A percentile compares a stretch with the other conserved stretches of the same genome.
Evolutionary conservation across 129 eudicot species (phyloP).

Genomic region (Deinandra increscens): DNA sequence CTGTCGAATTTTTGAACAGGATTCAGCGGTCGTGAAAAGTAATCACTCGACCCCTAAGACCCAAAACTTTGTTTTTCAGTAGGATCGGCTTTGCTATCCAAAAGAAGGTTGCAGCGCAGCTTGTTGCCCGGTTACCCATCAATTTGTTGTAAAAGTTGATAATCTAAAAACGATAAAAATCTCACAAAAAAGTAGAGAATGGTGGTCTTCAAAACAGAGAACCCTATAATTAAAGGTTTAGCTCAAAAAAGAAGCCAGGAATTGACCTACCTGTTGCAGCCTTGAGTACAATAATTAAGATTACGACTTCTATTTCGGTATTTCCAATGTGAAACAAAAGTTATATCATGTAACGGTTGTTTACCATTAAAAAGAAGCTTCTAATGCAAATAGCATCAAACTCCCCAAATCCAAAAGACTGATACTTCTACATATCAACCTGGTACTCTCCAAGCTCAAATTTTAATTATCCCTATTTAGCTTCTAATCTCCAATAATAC

Average conservation of each 20-base stretch:
- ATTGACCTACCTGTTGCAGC: neutral
- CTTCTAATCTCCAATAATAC: conserved; percentile 12
- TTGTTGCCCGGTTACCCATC: too few relatives aligned
- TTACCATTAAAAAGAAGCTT: neutral
- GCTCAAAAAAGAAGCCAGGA: neutral
- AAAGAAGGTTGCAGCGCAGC: too few relatives aligned
- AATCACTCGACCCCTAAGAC: too few relatives aligned
- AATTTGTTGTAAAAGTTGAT: too few relatives aligned
- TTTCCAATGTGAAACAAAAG: neutral
- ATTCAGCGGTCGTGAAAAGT: too few relatives aligned
- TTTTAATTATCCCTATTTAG: neutral
- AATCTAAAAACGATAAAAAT: too few relatives aligned
- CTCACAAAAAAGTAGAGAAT: too few relatives aligned
- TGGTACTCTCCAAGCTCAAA: neutral
- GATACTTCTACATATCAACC: neutral
- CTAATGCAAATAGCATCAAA: neutral
- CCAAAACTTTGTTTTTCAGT: too few relatives aligned
- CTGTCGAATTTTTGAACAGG: too few relatives aligned
- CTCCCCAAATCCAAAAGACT: neutral
- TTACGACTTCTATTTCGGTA: neutral
- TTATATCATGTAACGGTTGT: neutral
- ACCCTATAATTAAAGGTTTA: neutral
- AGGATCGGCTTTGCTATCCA: too few relatives aligned
- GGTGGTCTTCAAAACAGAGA: neutral
- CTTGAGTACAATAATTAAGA: neutral